Conservation (phyloP, 1,139 yeast genomes). For the Zygoascus sp. region DNA sequence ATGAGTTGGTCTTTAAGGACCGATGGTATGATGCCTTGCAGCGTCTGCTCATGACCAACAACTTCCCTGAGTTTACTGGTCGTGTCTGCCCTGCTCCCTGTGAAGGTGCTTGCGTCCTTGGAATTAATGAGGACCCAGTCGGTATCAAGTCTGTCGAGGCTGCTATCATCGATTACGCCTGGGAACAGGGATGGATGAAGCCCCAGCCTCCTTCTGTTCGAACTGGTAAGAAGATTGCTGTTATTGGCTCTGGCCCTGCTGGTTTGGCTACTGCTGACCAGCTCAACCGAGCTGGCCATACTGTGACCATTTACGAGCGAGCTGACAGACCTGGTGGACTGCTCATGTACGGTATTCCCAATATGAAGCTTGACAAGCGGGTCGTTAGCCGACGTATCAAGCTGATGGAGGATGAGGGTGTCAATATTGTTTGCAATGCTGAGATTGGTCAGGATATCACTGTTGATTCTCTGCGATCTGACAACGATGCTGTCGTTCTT, state of each 20-base stretch:
- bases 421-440: constrained; percentile 68
- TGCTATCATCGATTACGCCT: constrained; percentile 93
- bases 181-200: constrained; percentile 93
- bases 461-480: constrained; percentile 59
- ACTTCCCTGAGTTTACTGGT: constrained; percentile 98
- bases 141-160: constrained; percentile 96
- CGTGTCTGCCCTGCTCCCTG: constrained; percentile 99
- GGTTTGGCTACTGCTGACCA: constrained; percentile 97
- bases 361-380: constrained; percentile 94
- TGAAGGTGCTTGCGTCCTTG: constrained; percentile 96
- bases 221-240: constrained; percentile 80
- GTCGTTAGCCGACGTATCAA: constrained; percentile 92
- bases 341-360: constrained; percentile 98
- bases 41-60: constrained; percentile 90
- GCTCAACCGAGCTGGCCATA: constrained; percentile 92
- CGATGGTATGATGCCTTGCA: constrained; percentile 94
- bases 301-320: constrained; percentile 87
- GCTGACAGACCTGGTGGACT: constrained; percentile 95
- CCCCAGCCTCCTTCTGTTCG: constrained; percentile 76
- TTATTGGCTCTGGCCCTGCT: constrained; percentile 96
- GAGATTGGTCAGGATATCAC: constrained; percentile 77
- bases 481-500: constrained; percentile 77
- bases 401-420: constrained; percentile 85
- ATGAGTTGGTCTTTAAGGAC: constrained; percentile 90
- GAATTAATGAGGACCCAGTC: constrained; percentile 91